Percentiles rank a stretch among this genome's conserved stretches.
phyloP scores from a whole-genome alignment of 352 stramenopile genomes.

The Pythium coloratum region DNA sequence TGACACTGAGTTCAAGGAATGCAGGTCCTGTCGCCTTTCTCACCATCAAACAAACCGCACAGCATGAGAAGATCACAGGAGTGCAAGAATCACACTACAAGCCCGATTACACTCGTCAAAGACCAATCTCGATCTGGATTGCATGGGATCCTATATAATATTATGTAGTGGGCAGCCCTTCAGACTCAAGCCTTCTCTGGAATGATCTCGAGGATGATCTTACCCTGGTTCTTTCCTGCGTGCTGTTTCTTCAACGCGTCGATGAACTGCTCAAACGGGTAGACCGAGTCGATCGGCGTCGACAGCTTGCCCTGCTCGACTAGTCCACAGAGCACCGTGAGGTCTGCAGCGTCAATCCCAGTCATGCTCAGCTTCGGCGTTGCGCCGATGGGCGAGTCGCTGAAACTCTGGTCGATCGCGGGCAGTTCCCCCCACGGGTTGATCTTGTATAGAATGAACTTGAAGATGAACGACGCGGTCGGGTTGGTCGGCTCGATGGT shows the following conservation, averaged over 20 bases:
- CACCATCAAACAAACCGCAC: too few relatives aligned
- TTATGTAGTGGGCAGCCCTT: too few relatives aligned
- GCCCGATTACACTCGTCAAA: too few relatives aligned
- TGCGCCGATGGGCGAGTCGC: not conserved
- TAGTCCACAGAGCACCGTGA: not conserved
- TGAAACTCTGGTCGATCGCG: not conserved
- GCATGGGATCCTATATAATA: too few relatives aligned
- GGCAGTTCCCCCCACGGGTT: not conserved
- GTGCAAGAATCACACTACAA: too few relatives aligned
- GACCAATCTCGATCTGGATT: too few relatives aligned
- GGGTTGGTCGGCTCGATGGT: not conserved
- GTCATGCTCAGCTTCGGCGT: not conserved
- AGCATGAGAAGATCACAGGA: too few relatives aligned
- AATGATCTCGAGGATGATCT: not conserved
- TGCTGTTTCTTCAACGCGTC: not conserved
- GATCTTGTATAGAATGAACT: not conserved
- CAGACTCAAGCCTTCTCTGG: not conserved
- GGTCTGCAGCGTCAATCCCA: not conserved
- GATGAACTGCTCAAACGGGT: not conserved
- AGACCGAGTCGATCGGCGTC: not conserved
- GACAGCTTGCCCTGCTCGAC: not conserved
- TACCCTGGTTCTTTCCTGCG: not conserved
- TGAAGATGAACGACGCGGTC: not conserved
- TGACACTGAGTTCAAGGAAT: too few relatives aligned
- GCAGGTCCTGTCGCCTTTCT: too few relatives aligned